Percentiles rank a stretch among this genome's conserved stretches.
These are phyloP conservation scores for Syncephalastrum monosporum DNA, from an alignment of 371 early-diverging fungal genomes.

Conservation along the genomic window DNA sequence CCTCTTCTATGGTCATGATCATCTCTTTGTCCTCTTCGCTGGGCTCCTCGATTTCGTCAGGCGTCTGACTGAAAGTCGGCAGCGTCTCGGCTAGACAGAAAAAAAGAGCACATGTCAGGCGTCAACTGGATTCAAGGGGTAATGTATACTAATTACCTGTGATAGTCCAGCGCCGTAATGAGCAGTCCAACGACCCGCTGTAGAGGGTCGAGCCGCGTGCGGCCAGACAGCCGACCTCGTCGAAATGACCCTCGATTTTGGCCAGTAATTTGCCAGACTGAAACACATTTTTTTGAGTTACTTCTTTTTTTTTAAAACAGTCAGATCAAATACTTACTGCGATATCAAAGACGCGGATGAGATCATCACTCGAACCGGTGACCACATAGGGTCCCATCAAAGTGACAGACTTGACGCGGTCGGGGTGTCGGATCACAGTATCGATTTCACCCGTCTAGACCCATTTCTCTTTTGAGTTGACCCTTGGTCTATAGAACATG, in stretches of 20 bases:
- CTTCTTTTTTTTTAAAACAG: background rate
- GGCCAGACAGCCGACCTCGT: conserved; percentile 70
- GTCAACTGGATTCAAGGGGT: background rate
- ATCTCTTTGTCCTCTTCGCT: conserved; percentile 23
- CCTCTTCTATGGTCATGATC: conserved; percentile 13
- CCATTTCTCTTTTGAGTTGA: background rate
- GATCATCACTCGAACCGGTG: conserved; percentile 83
- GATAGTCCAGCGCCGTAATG: conserved; percentile 75
- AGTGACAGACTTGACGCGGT: conserved; percentile 71
- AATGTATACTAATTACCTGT: conserved; percentile 32
- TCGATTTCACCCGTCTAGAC: conserved; percentile 60
- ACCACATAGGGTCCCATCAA: conserved; percentile 66
- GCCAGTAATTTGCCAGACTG: conserved; percentile 72
- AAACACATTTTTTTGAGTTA: background rate
- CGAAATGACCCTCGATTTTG: conserved; percentile 76
- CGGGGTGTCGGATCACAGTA: conserved; percentile 72
- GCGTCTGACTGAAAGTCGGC: too few relatives aligned
- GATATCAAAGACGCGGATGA: conserved; percentile 78
- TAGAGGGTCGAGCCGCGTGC: conserved; percentile 57
- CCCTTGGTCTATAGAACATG: background rate
- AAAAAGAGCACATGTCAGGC: too few relatives aligned
- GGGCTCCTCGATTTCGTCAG: too few relatives aligned
- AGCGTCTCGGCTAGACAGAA: too few relatives aligned
- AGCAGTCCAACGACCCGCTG: conserved; percentile 76
- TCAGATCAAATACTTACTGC: conserved; percentile 56